Base-by-base conservation (phyloP, 164 flowering plant species). In the Sedum album region DNA sequence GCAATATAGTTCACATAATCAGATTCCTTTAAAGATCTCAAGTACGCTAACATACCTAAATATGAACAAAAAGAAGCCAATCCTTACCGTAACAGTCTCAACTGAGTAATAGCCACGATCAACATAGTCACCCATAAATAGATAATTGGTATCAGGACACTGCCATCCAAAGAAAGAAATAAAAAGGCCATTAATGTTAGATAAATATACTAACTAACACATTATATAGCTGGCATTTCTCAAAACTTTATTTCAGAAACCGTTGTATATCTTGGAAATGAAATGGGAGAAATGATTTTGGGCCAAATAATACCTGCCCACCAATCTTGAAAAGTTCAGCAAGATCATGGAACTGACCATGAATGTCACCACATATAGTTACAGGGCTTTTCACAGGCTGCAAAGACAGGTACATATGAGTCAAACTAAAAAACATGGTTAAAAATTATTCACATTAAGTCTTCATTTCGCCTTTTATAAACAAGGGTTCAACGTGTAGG, bases 341-440 rank as follows among this genome's bases (percentile, higher is more conserved):
- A 76, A 92, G 96, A 79, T 92, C 98, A 82, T 92, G 96, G 66
- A 92, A 90, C 70, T 92, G 95, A 60, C 98, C 97, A 78, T 92
- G 97, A 73, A 92, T 92, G 77, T 92, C 97, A 69, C 97, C 96
- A 74, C 97, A 92, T 7, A 92, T 90, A 18, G 96, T 92, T 62
- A 92, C 97, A 67, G 98, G 98, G 66, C 98, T 90, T 82, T 87
- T 92, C 55, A 90, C 98, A 55, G 98, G 98, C 98, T 92, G 91
- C 84, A 82, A 6, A 7, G 2, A 53, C 30, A 23, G 0, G 30
- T 21, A 53, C 23, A 53, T 25, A 53, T 23, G 28, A 23, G 28
- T 39, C 36, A 72, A 0, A 38, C 51, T 28, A 53, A 49, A 55
- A 31, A 46, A 26, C 13, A 46, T 30, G 21, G 48, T 18, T 44